A percentile compares a stretch with the other conserved stretches of the same genome.
phyloP scores from a whole-genome alignment of 78 protist genomes.

The Polysphondylium violaceum region DNA sequence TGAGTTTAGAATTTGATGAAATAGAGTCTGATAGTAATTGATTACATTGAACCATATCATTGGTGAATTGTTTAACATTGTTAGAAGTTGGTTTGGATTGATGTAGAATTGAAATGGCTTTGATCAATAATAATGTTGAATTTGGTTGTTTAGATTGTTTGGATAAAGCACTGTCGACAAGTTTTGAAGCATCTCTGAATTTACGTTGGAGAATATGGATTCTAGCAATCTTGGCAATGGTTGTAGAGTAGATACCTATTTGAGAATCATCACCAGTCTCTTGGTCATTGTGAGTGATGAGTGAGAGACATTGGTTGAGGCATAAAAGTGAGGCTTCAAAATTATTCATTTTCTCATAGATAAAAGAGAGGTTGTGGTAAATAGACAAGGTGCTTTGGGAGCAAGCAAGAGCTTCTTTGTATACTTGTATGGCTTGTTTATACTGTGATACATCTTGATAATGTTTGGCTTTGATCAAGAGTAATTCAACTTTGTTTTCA shows the following conservation, averaged over 20 bases:
- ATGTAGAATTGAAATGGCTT: not conserved
- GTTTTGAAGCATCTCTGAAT: conserved; percentile 19
- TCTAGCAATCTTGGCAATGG: conserved; percentile 11
- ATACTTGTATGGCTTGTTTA: not conserved
- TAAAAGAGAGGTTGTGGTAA: conserved; percentile 9
- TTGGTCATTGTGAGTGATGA: not conserved
- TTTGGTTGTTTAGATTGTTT: not conserved
- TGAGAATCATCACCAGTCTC: not conserved
- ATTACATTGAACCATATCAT: conserved; percentile 13
- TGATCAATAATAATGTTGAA: not conserved
- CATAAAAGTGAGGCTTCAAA: conserved; percentile 36
- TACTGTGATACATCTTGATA: not conserved
- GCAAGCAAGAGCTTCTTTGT: too few relatives aligned
- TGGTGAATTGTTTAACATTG: conserved; percentile 32
- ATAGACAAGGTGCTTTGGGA: too few relatives aligned
- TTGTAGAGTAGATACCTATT: not conserved
- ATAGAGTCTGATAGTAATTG: not conserved
- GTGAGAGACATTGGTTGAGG: conserved; percentile 3
- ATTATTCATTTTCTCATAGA: conserved; percentile 27
- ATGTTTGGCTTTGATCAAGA: not conserved
- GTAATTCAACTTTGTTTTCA: too few relatives aligned
- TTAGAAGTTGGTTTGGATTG: conserved; percentile 6
- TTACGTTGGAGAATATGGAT: conserved; percentile 8
- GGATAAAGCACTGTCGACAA: not conserved
- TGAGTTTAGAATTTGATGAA: not conserved